Evolutionary conservation across 176 grass and related monocot genomes (phyloP).

Genomic region (Chrysopogon serrulatus): DNA sequence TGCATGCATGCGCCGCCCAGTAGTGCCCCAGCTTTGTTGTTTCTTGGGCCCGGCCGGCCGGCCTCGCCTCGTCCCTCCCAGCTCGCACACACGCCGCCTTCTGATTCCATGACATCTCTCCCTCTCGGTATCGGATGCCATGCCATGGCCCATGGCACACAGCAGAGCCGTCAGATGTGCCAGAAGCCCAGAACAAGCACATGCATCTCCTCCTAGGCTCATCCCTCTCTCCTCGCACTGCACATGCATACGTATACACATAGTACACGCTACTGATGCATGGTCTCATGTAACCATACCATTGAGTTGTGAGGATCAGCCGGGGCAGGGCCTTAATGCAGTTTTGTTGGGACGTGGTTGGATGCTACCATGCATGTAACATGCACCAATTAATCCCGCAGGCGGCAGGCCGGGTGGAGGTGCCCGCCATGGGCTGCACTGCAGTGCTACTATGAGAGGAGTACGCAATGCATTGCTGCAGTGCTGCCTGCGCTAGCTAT

Average conservation of each 20-base stretch:
- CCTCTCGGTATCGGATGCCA: neutral
- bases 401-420: neutral
- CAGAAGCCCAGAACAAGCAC: neutral
- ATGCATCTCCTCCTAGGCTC: too few species aligned
- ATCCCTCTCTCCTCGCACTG: neutral
- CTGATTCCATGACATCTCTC: neutral
- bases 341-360: constrained; percentile 43
- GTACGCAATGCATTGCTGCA: neutral
- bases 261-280: neutral
- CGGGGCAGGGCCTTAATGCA: constrained; percentile 29
- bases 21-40: constrained; percentile 31
- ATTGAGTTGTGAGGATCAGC: neutral
- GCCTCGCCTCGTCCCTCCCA: neutral
- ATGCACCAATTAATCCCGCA: constrained; percentile 32
- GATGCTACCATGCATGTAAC: constrained; percentile 29
- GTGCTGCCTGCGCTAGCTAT: neutral
- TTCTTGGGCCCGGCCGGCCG: constrained; percentile 18
- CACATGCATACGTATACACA: neutral
- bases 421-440: constrained; percentile 4
- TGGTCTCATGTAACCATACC: too few species aligned
- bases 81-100: neutral
- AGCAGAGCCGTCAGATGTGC: neutral
- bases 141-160: neutral
- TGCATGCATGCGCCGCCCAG: constrained; percentile 34
- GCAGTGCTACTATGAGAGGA: neutral